Base-by-base conservation (phyloP, 768 basidiomycete species). In the Phylloporus sp. region DNA sequence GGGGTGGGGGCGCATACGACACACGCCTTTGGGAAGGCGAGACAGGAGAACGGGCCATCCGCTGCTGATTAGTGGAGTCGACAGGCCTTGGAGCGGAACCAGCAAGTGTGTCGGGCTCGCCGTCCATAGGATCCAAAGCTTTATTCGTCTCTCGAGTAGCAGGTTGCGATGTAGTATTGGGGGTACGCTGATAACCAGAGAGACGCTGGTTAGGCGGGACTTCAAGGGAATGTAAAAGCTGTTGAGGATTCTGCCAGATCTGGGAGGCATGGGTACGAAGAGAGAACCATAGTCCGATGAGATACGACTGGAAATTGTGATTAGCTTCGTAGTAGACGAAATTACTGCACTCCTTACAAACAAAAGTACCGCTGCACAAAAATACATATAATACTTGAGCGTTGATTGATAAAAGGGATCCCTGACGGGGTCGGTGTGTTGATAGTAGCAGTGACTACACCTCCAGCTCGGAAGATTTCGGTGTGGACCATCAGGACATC, bases 231-330 rank as follows among this genome's bases (percentile, higher is more conserved):
- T 91, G 82, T 47, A 93, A 70, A 3, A 94, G 76, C 43, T 84
- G 86, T 54, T 88, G 93, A 3, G 95, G 95, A 65, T 98, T 97
- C 66, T 98, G 94, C 97, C 97, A 99, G 59, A 99, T 99, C 66
- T 98, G 97, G 13, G 88, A 85, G 7, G 97, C 97, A 66, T 99
- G 97, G 2, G 97, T 99, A 42, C 92, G 86, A 16, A 99, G 82
- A 34, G 97, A 97, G 75, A 99, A 99, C 97, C 97, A 98, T 1
- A 98, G 77, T 31, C 97, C 97, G 53, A 98, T 82, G 41, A 97
- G 80, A 69, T 99, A 99, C 1, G 97, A 97, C 94, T 97, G 40
- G 29, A 18, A 39, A 16, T 31, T 38, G 11, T 60, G 36, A 63
- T 54, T 31, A 27, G 46, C 10, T 18, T 18, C 23, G 36, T 47